phyloP scores from a whole-genome alignment of 2,329 filamentous ascomycete genomes.

The Fusarium udum region DNA sequence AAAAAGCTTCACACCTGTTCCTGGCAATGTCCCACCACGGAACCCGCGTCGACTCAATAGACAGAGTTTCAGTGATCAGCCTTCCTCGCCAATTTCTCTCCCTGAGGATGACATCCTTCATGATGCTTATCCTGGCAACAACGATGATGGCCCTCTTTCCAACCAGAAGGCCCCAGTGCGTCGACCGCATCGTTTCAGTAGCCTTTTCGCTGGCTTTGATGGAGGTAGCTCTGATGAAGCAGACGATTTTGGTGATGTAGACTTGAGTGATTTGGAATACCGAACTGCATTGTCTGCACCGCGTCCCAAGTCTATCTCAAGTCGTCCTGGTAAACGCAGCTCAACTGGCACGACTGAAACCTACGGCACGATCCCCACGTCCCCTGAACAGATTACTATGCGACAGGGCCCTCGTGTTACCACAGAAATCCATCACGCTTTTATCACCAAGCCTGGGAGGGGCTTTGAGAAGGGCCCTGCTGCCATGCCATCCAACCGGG shows the following conservation, averaged over 20 bases:
- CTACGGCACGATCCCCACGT: slow-evolving; percentile 50
- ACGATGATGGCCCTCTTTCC: slow-evolving; percentile 80
- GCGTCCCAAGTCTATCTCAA: slow-evolving; percentile 56
- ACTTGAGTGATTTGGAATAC: slow-evolving; percentile 74
- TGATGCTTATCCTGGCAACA: slow-evolving; percentile 80
- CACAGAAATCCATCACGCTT: slow-evolving; percentile 59
- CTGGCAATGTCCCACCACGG: slow-evolving; percentile 64
- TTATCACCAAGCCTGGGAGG: slow-evolving; percentile 49
- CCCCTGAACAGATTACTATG: slow-evolving; percentile 54
- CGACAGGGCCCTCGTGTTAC: slow-evolving; percentile 44
- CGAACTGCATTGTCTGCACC: slow-evolving; percentile 73
- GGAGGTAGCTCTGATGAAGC: slow-evolving; percentile 73
- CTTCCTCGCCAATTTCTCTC: slow-evolving; percentile 57
- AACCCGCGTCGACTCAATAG: slow-evolving; percentile 67
- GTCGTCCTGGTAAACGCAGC: slow-evolving; percentile 54
- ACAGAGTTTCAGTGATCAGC: slow-evolving; percentile 57
- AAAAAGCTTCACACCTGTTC: slow-evolving; percentile 62
- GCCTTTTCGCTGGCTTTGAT: slow-evolving; percentile 87
- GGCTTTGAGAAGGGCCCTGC: slow-evolving; percentile 52
- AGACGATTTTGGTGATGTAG: slow-evolving; percentile 69
- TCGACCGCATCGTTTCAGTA: slow-evolving; percentile 79
- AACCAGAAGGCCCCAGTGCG: slow-evolving; percentile 68
- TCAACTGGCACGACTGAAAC: slow-evolving; percentile 46
- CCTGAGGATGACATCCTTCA: slow-evolving; percentile 55
- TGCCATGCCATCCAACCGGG: slow-evolving; percentile 53